Evolutionary conservation across 208 protist genomes (phyloP), one percentile per base, ranked within the genome.

Genomic region (Leishmania guyanensis): DNA sequence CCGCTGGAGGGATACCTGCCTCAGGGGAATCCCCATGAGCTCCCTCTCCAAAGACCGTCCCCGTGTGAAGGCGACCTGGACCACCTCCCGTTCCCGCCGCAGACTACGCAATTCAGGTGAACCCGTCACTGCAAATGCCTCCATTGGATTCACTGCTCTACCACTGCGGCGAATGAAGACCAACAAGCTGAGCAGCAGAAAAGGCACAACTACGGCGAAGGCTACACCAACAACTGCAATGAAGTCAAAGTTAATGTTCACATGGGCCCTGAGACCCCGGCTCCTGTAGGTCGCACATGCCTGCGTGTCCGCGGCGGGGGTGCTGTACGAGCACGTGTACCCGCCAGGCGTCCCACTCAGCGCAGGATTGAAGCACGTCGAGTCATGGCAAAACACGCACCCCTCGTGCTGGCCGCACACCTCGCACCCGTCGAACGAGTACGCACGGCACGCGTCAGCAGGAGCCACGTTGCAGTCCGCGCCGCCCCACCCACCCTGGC

Each of bases 321-420:
- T 72, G 72, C 78, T 73, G 76, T 88, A 76, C 36, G 85, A 88
- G 86, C 86, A 89, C 20, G 71, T 58, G 83, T 91, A 87, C 71
- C 84, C 84, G 66, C 69, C 68, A 43, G 50, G 26, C 10, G 81
- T 82, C 39, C 79, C 88, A 46, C 51, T 74, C 58, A 89, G 76
- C 60, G 77, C 51, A 46, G 73, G 77, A 54, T 85, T 84, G 84
- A 85, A 86, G 81, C 88, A 92, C 64, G 83, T 82, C 50, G 75
- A 79, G 84, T 92, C 88, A 39, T 70, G 75, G 83, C 88, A 92
- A 73, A 88, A 92, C 75, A 56, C 79, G 76, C 88, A 92, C 14
- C 77, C 82, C 39, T 29, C 66, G 39, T 80, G 77, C 54, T 77
- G 70, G 51, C 56, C 74, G 74, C 88, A 92, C 66, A 82, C 74